Evolutionary conservation across 164 flowering plant species (phyloP), one percentile per base, ranked within the genome.

Genomic region (Akebia trifoliata): DNA sequence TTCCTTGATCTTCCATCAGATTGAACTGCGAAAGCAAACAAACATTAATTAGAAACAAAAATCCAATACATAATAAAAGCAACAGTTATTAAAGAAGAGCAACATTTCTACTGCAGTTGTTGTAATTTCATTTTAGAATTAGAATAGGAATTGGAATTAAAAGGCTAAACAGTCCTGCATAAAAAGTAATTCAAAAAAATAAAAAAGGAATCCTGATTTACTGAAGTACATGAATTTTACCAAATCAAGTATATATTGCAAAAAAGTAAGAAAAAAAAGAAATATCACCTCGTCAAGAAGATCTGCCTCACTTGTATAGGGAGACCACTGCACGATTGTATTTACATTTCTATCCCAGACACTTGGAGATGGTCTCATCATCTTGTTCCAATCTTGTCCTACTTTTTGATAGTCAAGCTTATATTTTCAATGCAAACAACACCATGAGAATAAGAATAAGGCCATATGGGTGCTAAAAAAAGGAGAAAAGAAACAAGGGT

Each of bases 301-400:
- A 45, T 90, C 92, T 14, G 55, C 69, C 72, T 85, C 94, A 74
- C 72, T 75, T 43, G 75, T 65, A 68, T 78, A 93, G 21, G 98
- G 94, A 40, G 98, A 93, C 98, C 98, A 93, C 12, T 80, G 81
- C 18, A 80, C 65, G 10, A 93, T 74, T 11, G 94, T 82, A 25
- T 85, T 92, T 28, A 83, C 50, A 60, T 90, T 93, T 60, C 48
- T 79, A 25, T 69, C 51, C 97, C 95, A 89, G 59, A 80, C 95
- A 70, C 8, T 56, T 6, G 35, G 18, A 51, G 90, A 71, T 40
- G 79, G 69, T 17, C 91, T 73, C 28, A 65, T 30, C 28, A 84
- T 57, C 68, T 67, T 79, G 28, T 34, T 72, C 92, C 94, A 90
- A 44, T 64, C 74, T 7, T 58, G 54, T 6, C 72, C 76, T 48